phyloP scores from a whole-genome alignment of 179 eudicot species.

The Patellifolia procumbens region DNA sequence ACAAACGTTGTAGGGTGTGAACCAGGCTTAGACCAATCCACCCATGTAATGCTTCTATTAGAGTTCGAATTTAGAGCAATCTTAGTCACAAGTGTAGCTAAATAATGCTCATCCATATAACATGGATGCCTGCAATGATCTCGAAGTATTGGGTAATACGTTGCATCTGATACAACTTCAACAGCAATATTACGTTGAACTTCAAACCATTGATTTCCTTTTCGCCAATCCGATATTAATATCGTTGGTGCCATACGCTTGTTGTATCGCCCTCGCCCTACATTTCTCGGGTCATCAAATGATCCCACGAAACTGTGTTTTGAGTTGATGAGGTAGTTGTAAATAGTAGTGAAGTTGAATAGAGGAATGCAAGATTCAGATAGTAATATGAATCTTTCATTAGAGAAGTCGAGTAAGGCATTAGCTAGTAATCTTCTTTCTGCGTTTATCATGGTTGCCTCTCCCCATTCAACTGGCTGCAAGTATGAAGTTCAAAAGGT shows the following conservation, averaged over 20 bases:
- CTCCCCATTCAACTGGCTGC: constrained; percentile 79
- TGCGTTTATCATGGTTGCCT: constrained; percentile 52
- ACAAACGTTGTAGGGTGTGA: constrained; percentile 57
- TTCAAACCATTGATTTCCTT: constrained; percentile 74
- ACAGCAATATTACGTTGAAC: constrained; percentile 42
- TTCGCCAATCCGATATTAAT: constrained; percentile 50
- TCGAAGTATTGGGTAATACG: constrained; percentile 41
- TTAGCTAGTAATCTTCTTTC: constrained; percentile 62
- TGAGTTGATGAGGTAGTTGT: constrained; percentile 53
- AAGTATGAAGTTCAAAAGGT: neutral
- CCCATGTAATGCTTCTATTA: constrained; percentile 73
- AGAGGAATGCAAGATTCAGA: constrained; percentile 73
- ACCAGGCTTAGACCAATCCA: constrained; percentile 75
- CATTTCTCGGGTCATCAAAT: constrained; percentile 50
- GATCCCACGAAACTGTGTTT: constrained; percentile 51
- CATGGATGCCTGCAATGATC: constrained; percentile 67
- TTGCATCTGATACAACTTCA: constrained; percentile 41
- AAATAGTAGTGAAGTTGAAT: constrained; percentile 56
- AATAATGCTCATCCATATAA: constrained; percentile 83
- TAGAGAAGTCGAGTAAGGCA: constrained; percentile 65
- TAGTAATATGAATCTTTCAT: constrained; percentile 59
- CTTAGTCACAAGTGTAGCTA: constrained; percentile 60
- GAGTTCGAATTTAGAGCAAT: constrained; percentile 45
- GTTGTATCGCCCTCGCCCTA: constrained; percentile 58
- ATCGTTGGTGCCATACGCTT: constrained; percentile 51